A percentile compares a stretch with the other conserved stretches of the same genome.
Conservation (phyloP, 2,329 filamentous ascomycete genomes). For the Gnomoniopsis sp. region DNA sequence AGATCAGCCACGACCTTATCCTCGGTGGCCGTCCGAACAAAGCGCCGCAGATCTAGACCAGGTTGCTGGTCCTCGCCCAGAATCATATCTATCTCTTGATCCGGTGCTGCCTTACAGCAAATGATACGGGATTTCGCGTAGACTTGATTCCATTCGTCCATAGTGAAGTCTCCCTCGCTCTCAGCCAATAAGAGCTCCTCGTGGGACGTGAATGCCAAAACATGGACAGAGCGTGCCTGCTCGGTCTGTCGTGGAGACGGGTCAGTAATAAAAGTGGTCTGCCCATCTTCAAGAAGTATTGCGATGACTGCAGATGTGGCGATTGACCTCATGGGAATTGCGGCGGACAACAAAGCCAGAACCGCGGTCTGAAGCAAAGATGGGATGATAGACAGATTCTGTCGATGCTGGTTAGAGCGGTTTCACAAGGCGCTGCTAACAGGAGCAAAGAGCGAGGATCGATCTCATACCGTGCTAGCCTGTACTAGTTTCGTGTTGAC, state of each 20-base stretch:
- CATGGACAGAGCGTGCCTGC: constrained; percentile 69
- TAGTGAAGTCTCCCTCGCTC: constrained; percentile 75
- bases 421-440: neutral
- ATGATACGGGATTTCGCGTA: constrained; percentile 61
- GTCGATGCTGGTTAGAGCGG: constrained; percentile 22
- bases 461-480: constrained; percentile 53
- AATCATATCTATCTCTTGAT: constrained; percentile 35
- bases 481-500: constrained; percentile 58
- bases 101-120: constrained; percentile 51
- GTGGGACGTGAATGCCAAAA: constrained; percentile 75
- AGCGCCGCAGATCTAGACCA: constrained; percentile 52
- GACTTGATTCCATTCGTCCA: constrained; percentile 71
- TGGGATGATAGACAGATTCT: constrained; percentile 79
- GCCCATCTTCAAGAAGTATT: constrained; percentile 33
- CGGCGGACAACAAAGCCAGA: constrained; percentile 75
- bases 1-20: constrained; percentile 50
- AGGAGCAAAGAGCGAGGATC: neutral
- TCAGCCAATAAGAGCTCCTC: constrained; percentile 73
- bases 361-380: constrained; percentile 77
- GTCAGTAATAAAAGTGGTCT: constrained; percentile 46
- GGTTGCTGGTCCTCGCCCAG: constrained; percentile 42
- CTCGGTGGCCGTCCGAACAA: constrained; percentile 61
- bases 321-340: constrained; percentile 74
- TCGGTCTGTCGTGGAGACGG: constrained; percentile 63
- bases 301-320: constrained; percentile 64